Base-by-base conservation (phyloP, 352 stramenopile species). In the Hyaloperonospora brassicae region DNA sequence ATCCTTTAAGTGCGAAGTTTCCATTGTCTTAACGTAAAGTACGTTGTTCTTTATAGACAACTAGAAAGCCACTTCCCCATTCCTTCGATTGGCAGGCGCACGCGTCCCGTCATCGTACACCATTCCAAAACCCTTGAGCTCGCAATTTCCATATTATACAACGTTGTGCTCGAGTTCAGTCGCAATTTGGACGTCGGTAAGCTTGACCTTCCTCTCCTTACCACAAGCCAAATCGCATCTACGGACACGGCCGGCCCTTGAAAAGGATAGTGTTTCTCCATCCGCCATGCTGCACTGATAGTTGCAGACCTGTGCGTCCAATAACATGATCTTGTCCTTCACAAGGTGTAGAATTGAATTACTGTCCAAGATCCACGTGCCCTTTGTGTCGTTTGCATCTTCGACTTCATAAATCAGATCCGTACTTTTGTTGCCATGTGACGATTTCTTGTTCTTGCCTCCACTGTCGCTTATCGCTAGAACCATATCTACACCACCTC, bases 341-440 rank as follows among this genome's bases (percentile, higher is more conserved):
- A 53, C 36, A 17, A 53, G 11, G 21, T 49, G 52, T 6, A 44
- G 44, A 44, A 44, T 50, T 9, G 45, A 27, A 12, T 36, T 45
- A 22, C 35, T 53, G 38, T 45, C 53, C 1, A 59, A 13, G 7
- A 59, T 53, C 45, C 38, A 44, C 27, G 4, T 34, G 27, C 8
- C 27, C 8, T 34, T 34, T 9, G 4, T 34, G 17, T 17, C 27
- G 8, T 34, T 34, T 8, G 27, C 27, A 4, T 34, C 27, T 34
- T 34, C 27, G 8, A 34, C 27, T 9, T 34, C 27, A 34, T 34
- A 34, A 4, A 34, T 8, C 7, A 34, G 27, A 9, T 34, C 27
- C 4, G 27, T 34, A 8, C 27, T 34, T 8, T 34, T 34, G 4
- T 34, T 34, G 27, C 27, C 8, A 8, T 9, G 4, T 0, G 27